Percentiles rank a stretch among this genome's conserved stretches.
phyloP scores from a whole-genome alignment of 768 basidiomycete species.

The Hemileccinum rubropunctum region DNA sequence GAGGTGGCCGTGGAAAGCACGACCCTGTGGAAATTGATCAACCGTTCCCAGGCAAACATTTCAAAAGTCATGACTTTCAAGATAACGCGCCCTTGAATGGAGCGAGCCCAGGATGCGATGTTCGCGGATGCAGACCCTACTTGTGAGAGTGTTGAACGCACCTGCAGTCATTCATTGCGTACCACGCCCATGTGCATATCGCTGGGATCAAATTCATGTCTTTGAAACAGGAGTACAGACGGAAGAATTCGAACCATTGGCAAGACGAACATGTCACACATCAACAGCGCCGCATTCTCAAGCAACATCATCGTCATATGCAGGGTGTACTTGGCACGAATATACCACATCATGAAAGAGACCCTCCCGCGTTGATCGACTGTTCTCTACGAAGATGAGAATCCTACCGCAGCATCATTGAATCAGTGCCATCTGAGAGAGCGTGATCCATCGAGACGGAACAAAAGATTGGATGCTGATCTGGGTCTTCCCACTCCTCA shows the following conservation, averaged over 20 bases:
- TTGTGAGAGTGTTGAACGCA: not conserved
- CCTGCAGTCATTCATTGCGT: not conserved
- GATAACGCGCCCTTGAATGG: not conserved
- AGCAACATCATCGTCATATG: not conserved
- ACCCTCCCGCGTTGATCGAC: not conserved
- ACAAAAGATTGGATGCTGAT: not conserved
- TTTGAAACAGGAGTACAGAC: slow-evolving; percentile 19
- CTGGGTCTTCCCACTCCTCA: slow-evolving; percentile 1
- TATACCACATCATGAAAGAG: slow-evolving; percentile 5
- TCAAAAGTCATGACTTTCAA: slow-evolving; percentile 2
- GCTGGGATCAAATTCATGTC: slow-evolving; percentile 17
- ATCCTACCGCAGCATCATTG: not conserved
- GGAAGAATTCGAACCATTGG: slow-evolving; percentile 12
- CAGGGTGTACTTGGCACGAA: slow-evolving; percentile 1
- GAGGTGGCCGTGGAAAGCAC: slow-evolving; percentile 7
- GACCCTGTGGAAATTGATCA: slow-evolving; percentile 3
- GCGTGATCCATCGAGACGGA: not conserved
- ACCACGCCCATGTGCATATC: slow-evolving; percentile 2
- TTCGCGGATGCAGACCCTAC: not conserved
- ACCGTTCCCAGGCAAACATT: slow-evolving; percentile 15
- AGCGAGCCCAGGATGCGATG: not conserved
- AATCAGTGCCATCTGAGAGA: too few relatives aligned
- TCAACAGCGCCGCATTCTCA: slow-evolving; percentile 7
- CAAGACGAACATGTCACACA: slow-evolving; percentile 7
- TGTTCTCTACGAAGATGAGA: slow-evolving; percentile 6